Base-by-base conservation (phyloP, 768 basidiomycete genomes). In the Amanita rubescens region DNA sequence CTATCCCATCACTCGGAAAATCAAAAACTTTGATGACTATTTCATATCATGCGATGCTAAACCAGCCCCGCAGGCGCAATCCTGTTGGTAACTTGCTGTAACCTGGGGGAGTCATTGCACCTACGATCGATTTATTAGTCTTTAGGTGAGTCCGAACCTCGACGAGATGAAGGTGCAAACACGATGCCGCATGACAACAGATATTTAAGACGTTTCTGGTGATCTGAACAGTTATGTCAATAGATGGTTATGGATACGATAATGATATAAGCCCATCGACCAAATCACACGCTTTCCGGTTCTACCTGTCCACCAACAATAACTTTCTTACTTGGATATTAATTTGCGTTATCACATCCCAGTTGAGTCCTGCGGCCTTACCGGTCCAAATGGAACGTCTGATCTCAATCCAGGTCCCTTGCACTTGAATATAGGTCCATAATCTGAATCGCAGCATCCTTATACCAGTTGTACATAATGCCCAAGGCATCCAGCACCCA, bases 401-500 rank as follows among this genome's bases (percentile, higher is more conserved):
- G 32, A 49, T 34, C 34, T 37, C 22, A n/a, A 35, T 17, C 12
- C 27, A 38, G 37, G 37, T 11, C 4, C 11, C 11, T 14, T 37
- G 7, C 12, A 37, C 32, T 34, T 12, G 15, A 33, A 49, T 25
- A 34, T 19, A 14, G 17, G 20, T 19, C 27, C 7, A 7, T 30
- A 27, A 43, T 24, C 24, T 15, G 15, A 10, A 49, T 24, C 46
- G 50, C 37, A 46, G 38, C 38, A 19, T 41, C 42, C 35, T 49
- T 39, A 32, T 49, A 39, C 27, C 38, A 33, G 22, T 48, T 24
- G 35, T 5, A 8, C 11, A 5, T n/a, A 37, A 91, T 91, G 89
- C 89, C 89, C 46, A 90, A 88, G 66, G 73, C 75, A 39, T 62
- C 76, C 9, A 73, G 69, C 54, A 67, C 73, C 20, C 70, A 67